phyloP scores from a whole-genome alignment of 2,329 filamentous ascomycete species.

The Nothomitra cinnamomea region DNA sequence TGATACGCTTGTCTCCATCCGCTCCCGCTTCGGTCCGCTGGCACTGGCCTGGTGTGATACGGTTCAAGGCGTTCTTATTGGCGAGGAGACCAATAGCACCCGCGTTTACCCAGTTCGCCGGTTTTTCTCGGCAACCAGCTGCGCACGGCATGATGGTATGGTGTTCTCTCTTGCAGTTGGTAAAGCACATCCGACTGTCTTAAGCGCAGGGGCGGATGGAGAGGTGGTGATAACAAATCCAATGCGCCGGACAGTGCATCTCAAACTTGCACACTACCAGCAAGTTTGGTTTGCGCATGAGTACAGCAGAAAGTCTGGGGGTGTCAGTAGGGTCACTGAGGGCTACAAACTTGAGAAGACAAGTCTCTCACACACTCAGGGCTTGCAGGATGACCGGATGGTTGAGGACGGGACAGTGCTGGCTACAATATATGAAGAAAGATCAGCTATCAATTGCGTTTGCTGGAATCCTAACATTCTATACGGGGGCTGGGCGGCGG shows the following conservation, averaged over 20 bases:
- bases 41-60: constrained; percentile 37
- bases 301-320: constrained; percentile 21
- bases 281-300: constrained; percentile 42
- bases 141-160: constrained; percentile 21
- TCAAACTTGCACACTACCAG: constrained; percentile 33
- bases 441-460: constrained; percentile 4
- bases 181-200: constrained; percentile 34
- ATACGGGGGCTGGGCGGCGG: constrained; percentile 6
- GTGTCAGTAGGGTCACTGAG: constrained; percentile 6
- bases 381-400: background rate
- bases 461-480: constrained; percentile 6
- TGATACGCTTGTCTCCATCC: constrained; percentile 28
- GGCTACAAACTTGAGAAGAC: constrained; percentile 6
- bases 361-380: background rate
- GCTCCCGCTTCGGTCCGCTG: constrained; percentile 31
- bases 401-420: constrained; percentile 3
- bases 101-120: constrained; percentile 32
- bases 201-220: constrained; percentile 35
- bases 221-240: constrained; percentile 34
- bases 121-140: constrained; percentile 30
- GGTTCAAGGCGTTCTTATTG: constrained; percentile 33
- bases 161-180: constrained; percentile 29
- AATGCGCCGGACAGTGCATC: constrained; percentile 30
- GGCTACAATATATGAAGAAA: constrained; percentile 6
- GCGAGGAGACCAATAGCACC: constrained; percentile 36